phyloP scores from a whole-genome alignment of 768 basidiomycete species.

The Mycena rosella region DNA sequence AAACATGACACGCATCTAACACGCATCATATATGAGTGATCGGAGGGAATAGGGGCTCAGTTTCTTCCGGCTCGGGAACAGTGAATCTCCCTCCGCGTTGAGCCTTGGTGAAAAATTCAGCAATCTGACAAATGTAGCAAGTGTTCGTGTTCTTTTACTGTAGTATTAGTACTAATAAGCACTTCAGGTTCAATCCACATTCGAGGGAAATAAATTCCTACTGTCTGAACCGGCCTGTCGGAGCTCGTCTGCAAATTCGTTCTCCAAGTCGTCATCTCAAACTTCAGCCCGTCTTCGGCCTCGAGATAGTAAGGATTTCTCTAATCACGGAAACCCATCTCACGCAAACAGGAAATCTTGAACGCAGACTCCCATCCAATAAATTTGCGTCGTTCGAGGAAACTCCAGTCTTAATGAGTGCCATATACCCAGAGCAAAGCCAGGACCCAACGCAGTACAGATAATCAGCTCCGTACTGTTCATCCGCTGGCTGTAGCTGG shows the following conservation, averaged over 20 bases:
- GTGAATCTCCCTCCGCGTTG: too few species aligned
- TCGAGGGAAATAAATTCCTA: too few species aligned
- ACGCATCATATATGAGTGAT: too few species aligned
- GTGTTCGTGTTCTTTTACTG: too few species aligned
- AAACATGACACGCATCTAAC: too few species aligned
- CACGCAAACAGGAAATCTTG: constrained; percentile 18
- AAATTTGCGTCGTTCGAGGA: not conserved
- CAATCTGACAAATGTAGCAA: too few species aligned
- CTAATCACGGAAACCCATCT: not conserved
- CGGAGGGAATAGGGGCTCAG: too few species aligned
- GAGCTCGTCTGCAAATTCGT: not conserved
- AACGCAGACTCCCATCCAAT: constrained; percentile 29
- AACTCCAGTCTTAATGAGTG: not conserved
- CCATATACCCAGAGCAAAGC: not conserved
- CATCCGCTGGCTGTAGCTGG: not conserved
- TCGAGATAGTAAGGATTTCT: too few species aligned
- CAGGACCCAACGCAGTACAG: not conserved
- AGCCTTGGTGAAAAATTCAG: too few species aligned
- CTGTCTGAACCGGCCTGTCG: not conserved
- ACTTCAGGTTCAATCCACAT: too few species aligned
- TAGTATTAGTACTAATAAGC: too few species aligned
- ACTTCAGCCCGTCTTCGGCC: not conserved
- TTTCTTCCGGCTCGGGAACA: too few species aligned
- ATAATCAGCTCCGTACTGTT: not conserved
- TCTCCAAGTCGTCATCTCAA: not conserved